phyloP scores from a whole-genome alignment of 2,329 filamentous ascomycete genomes.

The Monosporascus sp. region DNA sequence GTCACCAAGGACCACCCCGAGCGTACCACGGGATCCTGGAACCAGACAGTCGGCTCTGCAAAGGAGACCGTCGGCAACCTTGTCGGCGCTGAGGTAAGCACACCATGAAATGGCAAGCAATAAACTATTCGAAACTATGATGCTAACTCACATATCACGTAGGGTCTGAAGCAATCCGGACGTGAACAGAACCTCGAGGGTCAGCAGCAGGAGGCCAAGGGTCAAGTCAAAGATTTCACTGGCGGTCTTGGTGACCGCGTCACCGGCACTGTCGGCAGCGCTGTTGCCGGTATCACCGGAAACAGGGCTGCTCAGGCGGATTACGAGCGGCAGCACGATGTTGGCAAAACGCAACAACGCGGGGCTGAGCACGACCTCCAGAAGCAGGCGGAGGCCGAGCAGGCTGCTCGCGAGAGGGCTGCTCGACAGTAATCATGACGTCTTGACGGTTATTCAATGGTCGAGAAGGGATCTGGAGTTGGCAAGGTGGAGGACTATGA shows the following conservation, averaged over 20 bases:
- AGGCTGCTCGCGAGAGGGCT: slow-evolving; percentile 12
- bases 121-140: background rate
- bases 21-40: slow-evolving; percentile 68
- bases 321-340: slow-evolving; percentile 66
- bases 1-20: slow-evolving; percentile 67
- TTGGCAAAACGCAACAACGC: slow-evolving; percentile 78
- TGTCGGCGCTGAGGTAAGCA: slow-evolving; percentile 62
- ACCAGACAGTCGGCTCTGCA: slow-evolving; percentile 81
- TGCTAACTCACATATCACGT: background rate
- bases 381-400: slow-evolving; percentile 57
- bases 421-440: slow-evolving; percentile 12
- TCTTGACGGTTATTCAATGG: background rate
- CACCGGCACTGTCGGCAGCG: slow-evolving; percentile 64
- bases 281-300: slow-evolving; percentile 67
- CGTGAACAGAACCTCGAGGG: slow-evolving; percentile 74
- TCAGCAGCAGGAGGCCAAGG: slow-evolving; percentile 74
- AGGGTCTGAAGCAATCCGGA: slow-evolving; percentile 67
- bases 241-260: slow-evolving; percentile 63
- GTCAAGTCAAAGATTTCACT: slow-evolving; percentile 71
- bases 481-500: slow-evolving; percentile 7
- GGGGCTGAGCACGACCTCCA: slow-evolving; percentile 76
- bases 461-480: background rate
- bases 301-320: slow-evolving; percentile 59
- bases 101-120: background rate
- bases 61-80: slow-evolving; percentile 78